phyloP scores from a whole-genome alignment of 2,329 filamentous ascomycete genomes.

The Lachnellula suecica region DNA sequence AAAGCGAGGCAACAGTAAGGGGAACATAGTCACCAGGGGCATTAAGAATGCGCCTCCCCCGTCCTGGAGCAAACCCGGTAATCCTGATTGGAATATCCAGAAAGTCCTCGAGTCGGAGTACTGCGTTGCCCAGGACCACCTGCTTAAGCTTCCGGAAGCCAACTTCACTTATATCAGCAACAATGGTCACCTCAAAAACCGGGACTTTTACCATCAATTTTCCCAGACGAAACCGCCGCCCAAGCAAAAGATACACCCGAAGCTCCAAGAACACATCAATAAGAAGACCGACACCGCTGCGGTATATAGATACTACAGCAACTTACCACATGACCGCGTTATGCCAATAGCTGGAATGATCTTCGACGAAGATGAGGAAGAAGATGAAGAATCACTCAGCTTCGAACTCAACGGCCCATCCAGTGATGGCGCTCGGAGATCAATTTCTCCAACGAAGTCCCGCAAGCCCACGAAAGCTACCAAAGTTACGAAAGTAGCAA shows the following conservation, averaged over 20 bases:
- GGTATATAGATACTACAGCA: slow-evolving; percentile 17
- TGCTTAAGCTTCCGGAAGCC: slow-evolving; percentile 16
- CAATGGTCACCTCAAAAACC: slow-evolving; percentile 18
- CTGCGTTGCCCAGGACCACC: slow-evolving; percentile 16
- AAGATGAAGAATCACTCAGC: not conserved
- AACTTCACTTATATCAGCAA: slow-evolving; percentile 18
- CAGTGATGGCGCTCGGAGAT: not conserved
- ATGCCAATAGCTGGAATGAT: slow-evolving; percentile 25
- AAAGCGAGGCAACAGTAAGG: not conserved
- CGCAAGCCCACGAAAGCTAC: not conserved
- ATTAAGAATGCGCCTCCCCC: not conserved
- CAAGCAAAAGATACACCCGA: slow-evolving; percentile 21
- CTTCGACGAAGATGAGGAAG: no score
- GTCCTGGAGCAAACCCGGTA: slow-evolving; percentile 23
- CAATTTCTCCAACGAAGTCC: not conserved
- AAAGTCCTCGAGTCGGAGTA: slow-evolving; percentile 17
- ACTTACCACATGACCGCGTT: slow-evolving; percentile 10
- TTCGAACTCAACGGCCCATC: not conserved
- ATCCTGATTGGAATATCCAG: slow-evolving; percentile 18
- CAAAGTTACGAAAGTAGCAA: not conserved
- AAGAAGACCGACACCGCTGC: slow-evolving; percentile 21
- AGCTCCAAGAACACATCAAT: slow-evolving; percentile 18
- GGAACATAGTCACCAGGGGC: not conserved
- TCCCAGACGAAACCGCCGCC: not conserved
- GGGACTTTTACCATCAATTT: not conserved